Percentiles rank a stretch among this genome's conserved stretches.
These are phyloP conservation scores for Colletotrichum sp. DNA, from an alignment of 2,329 filamentous ascomycete species.

Conservation along the genomic window DNA sequence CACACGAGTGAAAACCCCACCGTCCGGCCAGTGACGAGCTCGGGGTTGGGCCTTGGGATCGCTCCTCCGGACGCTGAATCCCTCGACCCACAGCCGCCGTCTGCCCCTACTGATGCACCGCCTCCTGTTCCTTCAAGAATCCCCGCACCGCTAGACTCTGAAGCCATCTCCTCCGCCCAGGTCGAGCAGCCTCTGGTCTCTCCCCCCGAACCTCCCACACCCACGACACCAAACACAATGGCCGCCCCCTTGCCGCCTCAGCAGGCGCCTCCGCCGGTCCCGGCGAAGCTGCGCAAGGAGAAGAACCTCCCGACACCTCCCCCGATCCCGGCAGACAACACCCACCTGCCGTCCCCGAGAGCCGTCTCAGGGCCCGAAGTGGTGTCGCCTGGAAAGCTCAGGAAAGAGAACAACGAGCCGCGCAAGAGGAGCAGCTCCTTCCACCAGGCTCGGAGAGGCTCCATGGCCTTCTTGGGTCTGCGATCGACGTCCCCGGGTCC, in stretches of 20 bases:
- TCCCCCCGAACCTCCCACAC: slow-evolving; percentile 1
- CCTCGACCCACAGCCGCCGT: neutral
- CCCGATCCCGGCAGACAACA: neutral
- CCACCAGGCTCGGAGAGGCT: slow-evolving; percentile 24
- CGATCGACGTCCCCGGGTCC: slow-evolving; percentile 36
- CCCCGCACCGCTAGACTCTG: neutral
- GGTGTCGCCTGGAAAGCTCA: slow-evolving; percentile 29
- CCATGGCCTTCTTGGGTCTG: slow-evolving; percentile 26
- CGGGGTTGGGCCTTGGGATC: slow-evolving; percentile 3
- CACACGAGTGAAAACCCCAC: slow-evolving; percentile 1
- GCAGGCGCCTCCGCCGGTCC: slow-evolving; percentile 10
- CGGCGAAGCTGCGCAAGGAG: slow-evolving; percentile 17
- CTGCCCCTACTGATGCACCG: slow-evolving; percentile 16
- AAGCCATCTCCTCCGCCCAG: neutral
- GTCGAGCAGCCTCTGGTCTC: neutral
- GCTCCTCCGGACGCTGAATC: neutral
- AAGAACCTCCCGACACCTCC: slow-evolving; percentile 2
- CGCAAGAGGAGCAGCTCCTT: slow-evolving; percentile 39
- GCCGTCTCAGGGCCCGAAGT: slow-evolving; percentile 1
- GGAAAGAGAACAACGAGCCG: slow-evolving; percentile 31
- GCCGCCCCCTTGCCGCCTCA: slow-evolving; percentile 7
- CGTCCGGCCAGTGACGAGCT: slow-evolving; percentile 4
- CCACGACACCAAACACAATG: slow-evolving; percentile 1
- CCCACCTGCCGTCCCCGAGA: neutral
- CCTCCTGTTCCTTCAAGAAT: slow-evolving; percentile 11